Conservation (phyloP, 495 filamentous ascomycete genomes). For the Haplographium delicatum region DNA sequence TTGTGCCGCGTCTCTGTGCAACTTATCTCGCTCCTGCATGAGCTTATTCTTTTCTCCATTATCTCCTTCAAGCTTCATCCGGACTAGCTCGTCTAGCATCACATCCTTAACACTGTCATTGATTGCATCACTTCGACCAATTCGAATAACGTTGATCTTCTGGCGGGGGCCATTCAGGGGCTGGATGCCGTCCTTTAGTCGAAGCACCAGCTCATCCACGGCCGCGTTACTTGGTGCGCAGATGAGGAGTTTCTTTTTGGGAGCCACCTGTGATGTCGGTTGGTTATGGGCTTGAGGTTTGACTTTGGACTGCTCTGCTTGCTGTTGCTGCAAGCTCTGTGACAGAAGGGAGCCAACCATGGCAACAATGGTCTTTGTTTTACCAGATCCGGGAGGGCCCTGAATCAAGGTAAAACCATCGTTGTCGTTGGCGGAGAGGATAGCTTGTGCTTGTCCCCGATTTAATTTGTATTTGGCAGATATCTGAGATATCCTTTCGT, state of each 20-base stretch:
- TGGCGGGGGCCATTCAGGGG: constrained; percentile 64
- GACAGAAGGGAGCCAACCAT: constrained; percentile 87
- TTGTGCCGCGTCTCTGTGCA: constrained; percentile 76
- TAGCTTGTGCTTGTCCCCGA: constrained; percentile 83
- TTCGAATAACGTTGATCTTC: constrained; percentile 75
- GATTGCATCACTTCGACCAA: constrained; percentile 92
- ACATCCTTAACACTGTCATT: constrained; percentile 87
- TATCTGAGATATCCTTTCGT: constrained; percentile 59
- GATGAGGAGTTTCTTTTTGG: constrained; percentile 77
- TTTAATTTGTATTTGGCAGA: constrained; percentile 79
- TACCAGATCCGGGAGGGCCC: constrained; percentile 92
- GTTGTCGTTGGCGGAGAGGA: constrained; percentile 86
- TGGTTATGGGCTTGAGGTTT: constrained; percentile 35
- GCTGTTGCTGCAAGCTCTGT: constrained; percentile 44
- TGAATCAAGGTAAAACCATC: constrained; percentile 96
- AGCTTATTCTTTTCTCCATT: constrained; percentile 43
- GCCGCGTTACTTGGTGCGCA: constrained; percentile 97
- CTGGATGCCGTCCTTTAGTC: constrained; percentile 84
- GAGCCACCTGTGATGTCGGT: constrained; percentile 17
- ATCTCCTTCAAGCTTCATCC: constrained; percentile 55
- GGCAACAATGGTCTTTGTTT: constrained; percentile 96
- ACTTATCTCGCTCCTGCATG: constrained; percentile 61
- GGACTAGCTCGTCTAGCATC: constrained; percentile 88
- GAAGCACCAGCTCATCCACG: constrained; percentile 91
- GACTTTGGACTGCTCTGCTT: constrained; percentile 39